phyloP scores from a whole-genome alignment of 2,329 filamentous ascomycete species.

The Colletotrichum melonis region DNA sequence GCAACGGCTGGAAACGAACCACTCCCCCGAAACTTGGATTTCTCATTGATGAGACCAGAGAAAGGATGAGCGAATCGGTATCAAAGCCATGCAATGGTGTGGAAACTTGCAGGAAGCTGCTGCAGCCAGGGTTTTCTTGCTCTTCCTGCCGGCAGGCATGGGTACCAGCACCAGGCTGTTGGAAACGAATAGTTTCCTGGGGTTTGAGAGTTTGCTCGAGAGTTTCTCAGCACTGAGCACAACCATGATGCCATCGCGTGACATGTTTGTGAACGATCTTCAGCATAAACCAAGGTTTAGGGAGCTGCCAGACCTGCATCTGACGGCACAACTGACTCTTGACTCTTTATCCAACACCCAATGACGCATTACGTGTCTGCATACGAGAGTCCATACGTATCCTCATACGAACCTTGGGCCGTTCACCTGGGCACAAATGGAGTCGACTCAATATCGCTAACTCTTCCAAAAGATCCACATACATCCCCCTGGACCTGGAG shows the following conservation, averaged over 20 bases:
- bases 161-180: constrained; percentile 9
- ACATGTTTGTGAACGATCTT: not conserved
- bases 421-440: not conserved
- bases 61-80: constrained; percentile 23
- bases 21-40: not conserved
- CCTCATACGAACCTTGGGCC: not conserved
- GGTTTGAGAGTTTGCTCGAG: not conserved
- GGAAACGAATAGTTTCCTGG: not conserved
- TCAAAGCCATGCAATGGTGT: constrained; percentile 13
- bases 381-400: not conserved
- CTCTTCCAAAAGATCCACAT: constrained; percentile 3
- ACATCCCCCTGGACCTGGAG: constrained; percentile 3
- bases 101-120: constrained; percentile 11
- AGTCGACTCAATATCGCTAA: constrained; percentile 15
- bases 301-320: not conserved
- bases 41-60: not conserved
- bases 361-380: not conserved
- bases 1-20: constrained; percentile 27
- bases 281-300: not conserved
- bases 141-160: constrained; percentile 7
- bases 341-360: not conserved
- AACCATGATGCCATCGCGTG: not conserved
- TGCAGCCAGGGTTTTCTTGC: not conserved
- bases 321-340: not conserved
- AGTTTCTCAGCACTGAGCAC: not conserved